These are phyloP conservation scores for Fonsecaea multimorphosa DNA, from an alignment of 2,329 filamentous ascomycete species.

Conservation along the genomic window DNA sequence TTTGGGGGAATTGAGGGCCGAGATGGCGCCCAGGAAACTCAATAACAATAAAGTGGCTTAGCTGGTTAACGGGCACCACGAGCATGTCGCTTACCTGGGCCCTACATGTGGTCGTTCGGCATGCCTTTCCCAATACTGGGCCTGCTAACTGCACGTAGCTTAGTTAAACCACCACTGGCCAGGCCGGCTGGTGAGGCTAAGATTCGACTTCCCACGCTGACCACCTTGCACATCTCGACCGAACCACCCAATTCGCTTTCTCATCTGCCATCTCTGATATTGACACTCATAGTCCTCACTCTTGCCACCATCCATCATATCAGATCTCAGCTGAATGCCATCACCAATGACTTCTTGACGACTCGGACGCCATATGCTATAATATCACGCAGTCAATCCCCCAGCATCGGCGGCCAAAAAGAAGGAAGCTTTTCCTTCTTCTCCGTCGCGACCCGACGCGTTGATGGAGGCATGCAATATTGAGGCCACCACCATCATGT, in stretches of 20 bases:
- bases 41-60: slow-evolving; percentile 12
- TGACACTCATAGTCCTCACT: not conserved
- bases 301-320: slow-evolving; percentile 3
- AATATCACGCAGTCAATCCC: not conserved
- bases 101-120: not conserved
- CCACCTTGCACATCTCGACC: slow-evolving; percentile 11
- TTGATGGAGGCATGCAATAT: slow-evolving; percentile 26
- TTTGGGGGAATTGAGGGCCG: not conserved
- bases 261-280: slow-evolving; percentile 16
- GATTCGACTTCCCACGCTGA: slow-evolving; percentile 15
- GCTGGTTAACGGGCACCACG: not conserved
- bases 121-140: not conserved
- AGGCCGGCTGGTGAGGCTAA: not conserved
- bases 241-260: slow-evolving; percentile 15
- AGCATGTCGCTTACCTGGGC: not conserved
- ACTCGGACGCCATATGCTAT: not conserved
- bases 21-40: not conserved
- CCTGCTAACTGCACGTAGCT: slow-evolving; percentile 1
- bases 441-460: slow-evolving; percentile 27
- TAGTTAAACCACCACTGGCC: not conserved
- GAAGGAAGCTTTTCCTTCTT: slow-evolving; percentile 21
- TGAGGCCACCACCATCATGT: slow-evolving; percentile 27
- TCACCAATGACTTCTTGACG: not conserved
- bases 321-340: slow-evolving; percentile 2
- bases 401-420: not conserved